Evolutionary conservation across 805 yeast species (phyloP), one percentile per base, ranked within the genome.

Genomic region (Cyberlindnera sargentensis): DNA sequence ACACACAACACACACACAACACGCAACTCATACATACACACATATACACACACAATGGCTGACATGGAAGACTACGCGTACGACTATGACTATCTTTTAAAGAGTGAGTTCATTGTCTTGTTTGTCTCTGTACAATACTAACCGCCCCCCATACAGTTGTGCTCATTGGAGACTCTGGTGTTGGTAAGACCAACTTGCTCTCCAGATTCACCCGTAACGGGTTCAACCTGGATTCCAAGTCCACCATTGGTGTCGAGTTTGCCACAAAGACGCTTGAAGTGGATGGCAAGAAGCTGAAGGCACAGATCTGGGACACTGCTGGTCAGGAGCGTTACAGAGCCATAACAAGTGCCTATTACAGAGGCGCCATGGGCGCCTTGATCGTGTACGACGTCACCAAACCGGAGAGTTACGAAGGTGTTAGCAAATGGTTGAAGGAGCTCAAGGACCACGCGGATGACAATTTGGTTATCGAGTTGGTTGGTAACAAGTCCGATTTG

Each of bases 271-370:
- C 97, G 3, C 80, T 93, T 44, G 91, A 84, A 57, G 81, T 85
- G 49, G 91, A 84, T 52, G 89, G 88, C 36, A 84, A 84, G 59
- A 70, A 87, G 61, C 83, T 86, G 54, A 87, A 86, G 64, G 91
- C 95, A 4, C 95, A 88, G 66, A 83, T 89, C 55, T 91, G 99
- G 99, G 99, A 91, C 66, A 91, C 99, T 32, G 99, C 99, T 2
- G 99, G 99, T 48, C 99, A 91, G 71, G 99, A 91, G 67, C 80
- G 99, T 65, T 91, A 93, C 72, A 80, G 99, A 57, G 98, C 99
- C 37, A 91, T 91, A 64, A 93, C 99, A 30, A 82, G 93, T 45
- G 98, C 98, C 5, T 91, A 91, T 69, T 91, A 91, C 65, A 78
- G 99, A 62, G 99, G 98, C 35, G 98, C 99, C 1, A 96, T 90